Conservation (phyloP, 2,329 filamentous ascomycete genomes). For the Exophiala alcalophila region DNA sequence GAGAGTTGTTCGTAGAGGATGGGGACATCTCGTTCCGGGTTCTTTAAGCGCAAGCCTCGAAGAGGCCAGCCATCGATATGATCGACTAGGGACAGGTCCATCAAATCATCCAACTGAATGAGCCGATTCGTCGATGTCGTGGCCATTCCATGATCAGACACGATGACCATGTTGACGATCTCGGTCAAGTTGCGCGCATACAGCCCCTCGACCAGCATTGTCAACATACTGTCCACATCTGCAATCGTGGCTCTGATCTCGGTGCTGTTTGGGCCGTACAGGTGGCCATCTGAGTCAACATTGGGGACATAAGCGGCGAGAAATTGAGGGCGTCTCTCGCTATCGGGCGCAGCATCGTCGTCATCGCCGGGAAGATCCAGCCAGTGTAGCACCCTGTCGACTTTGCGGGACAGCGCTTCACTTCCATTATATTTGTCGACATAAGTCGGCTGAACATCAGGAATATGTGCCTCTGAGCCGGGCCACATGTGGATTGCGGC, state of each 20-base stretch:
- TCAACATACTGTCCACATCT: conserved; percentile 79
- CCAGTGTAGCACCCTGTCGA: conserved; percentile 73
- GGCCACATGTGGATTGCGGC: conserved; percentile 98
- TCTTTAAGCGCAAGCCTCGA: conserved; percentile 79
- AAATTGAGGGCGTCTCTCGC: conserved; percentile 72
- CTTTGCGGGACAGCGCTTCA: conserved; percentile 72
- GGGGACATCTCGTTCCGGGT: conserved; percentile 60
- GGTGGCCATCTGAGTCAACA: conserved; percentile 83
- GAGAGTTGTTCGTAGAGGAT: conserved; percentile 60
- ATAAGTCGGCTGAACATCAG: conserved; percentile 70
- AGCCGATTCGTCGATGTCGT: conserved; percentile 78
- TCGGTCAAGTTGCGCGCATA: conserved; percentile 77
- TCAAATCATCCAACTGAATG: conserved; percentile 83
- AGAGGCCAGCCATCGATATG: conserved; percentile 94
- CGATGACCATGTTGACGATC: conserved; percentile 92
- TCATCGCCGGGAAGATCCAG: conserved; percentile 77
- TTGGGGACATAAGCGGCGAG: conserved; percentile 94
- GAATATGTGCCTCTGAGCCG: conserved; percentile 83
- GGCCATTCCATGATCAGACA: conserved; percentile 98
- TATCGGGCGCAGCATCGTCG: conserved; percentile 48
- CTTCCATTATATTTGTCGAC: conserved; percentile 81
- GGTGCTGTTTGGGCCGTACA: conserved; percentile 89
- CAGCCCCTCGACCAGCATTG: conserved; percentile 69
- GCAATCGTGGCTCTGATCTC: conserved; percentile 77
- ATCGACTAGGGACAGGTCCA: conserved; percentile 73